Percentiles rank a stretch among this genome's conserved stretches.
Conservation (phyloP, 1,284 basidiomycete genomes). For the Melanopsichium pennsylvanicum region DNA sequence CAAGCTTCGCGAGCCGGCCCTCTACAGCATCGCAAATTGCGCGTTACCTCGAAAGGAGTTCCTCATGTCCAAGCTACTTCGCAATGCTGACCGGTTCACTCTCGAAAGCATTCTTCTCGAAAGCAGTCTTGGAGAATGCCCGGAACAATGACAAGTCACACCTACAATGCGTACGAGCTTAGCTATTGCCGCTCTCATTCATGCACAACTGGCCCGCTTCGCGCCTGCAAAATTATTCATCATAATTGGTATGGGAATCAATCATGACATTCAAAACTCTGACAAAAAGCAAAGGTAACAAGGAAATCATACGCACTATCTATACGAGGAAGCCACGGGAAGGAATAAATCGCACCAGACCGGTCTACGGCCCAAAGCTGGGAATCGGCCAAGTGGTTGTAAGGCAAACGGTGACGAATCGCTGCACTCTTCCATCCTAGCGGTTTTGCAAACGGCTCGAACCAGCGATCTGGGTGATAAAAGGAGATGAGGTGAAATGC, state of each 20-base stretch:
- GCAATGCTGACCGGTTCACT: no score
- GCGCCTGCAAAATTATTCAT: no score
- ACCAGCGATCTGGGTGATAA: background rate
- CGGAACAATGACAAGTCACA: no score
- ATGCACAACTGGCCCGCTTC: no score
- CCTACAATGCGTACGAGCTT: no score
- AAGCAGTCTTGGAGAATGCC: no score
- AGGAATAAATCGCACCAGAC: constrained; percentile 1
- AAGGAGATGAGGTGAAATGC: constrained; percentile 4
- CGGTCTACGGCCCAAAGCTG: background rate
- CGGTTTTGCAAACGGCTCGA: background rate
- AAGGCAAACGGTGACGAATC: constrained; percentile 41
- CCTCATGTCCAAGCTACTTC: no score
- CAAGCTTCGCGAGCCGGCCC: no score
- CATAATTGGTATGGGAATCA: constrained; percentile 29
- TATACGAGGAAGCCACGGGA: constrained; percentile 18
- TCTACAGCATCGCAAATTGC: no score
- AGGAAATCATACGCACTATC: constrained; percentile 28
- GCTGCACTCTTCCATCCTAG: constrained; percentile 9
- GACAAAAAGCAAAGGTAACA: constrained; percentile 33
- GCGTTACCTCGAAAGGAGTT: no score
- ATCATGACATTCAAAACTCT: constrained; percentile 41
- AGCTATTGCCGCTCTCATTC: no score
- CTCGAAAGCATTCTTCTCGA: no score
- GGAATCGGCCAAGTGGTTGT: background rate